Base-by-base conservation (phyloP, 1,284 basidiomycete species). In the Macrocystidia cucumis region DNA sequence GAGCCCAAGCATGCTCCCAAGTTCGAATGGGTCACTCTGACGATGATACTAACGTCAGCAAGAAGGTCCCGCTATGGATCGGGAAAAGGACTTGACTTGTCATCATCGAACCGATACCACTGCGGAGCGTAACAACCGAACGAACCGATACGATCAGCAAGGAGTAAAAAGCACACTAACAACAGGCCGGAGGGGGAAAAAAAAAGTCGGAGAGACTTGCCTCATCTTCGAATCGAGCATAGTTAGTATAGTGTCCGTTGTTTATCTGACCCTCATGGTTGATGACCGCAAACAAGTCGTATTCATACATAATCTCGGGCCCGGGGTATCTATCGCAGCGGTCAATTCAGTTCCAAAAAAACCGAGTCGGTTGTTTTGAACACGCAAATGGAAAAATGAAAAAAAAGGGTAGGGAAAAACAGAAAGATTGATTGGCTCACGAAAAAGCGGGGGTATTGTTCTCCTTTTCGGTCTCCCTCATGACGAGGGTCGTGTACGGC, bases 81-180 rank as follows among this genome's bases (percentile, higher is more conserved):
- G 29, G 18, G 30, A 21, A 17, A 30, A 16, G 31, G 25, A 20
- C 34, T 75, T 56, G 46, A 88, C 85, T 90, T 95, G 52, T 95
- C 91, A 50, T 97, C 92, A 54, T 97, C 91, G 56, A 91, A 95
- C 18, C 83, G 79, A 61, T 90, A 95, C 92, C 92, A 97, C 80
- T 91, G 54, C 27, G 47, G 48, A 51, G 20, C 9, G 16, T 3
- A 22, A 32, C 21, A n/a, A n/a, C n/a, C n/a, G n/a, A n/a, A n/a
- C n/a, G n/a, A n/a, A n/a, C n/a, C n/a, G n/a, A n/a, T n/a, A n/a
- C n/a, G n/a, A n/a, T n/a, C n/a, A n/a, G n/a, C n/a, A n/a, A n/a
- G n/a, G n/a, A n/a, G n/a, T n/a, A n/a, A n/a, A n/a, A n/a, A n/a
- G n/a, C n/a, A n/a, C n/a, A n/a, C n/a, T n/a, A n/a, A n/a, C n/a